A percentile compares a stretch with the other conserved stretches of the same genome.
Conservation (phyloP, 805 yeast species). For the Hanseniaspora mollemarum region DNA sequence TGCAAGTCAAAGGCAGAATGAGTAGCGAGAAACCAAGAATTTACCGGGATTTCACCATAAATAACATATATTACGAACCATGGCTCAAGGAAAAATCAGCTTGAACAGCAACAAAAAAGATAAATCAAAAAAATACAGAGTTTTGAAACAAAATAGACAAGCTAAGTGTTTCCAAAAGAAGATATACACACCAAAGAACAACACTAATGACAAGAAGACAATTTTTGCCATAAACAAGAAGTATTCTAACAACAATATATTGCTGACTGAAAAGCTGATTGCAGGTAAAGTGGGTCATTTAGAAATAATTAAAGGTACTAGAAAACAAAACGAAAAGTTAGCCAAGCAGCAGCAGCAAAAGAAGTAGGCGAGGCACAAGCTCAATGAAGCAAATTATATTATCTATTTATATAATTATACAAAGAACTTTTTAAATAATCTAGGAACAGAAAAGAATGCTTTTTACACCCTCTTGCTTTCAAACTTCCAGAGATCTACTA, state of each 20-base stretch:
- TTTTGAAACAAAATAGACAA: conserved; percentile 14
- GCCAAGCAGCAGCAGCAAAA: conserved; percentile 15
- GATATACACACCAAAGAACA: conserved; percentile 35
- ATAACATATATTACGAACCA: too few species aligned
- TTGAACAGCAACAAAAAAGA: conserved; percentile 35
- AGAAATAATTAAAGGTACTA: conserved; percentile 79
- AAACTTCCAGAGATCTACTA: conserved; percentile 55
- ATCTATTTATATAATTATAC: background rate
- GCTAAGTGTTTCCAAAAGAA: conserved; percentile 15
- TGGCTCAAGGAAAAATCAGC: conserved; percentile 70
- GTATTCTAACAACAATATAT: conserved; percentile 22
- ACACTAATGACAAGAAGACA: conserved; percentile 23
- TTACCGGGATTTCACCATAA: too few species aligned
- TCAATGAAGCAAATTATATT: background rate
- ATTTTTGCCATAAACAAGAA: conserved; percentile 11
- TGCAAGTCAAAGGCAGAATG: too few species aligned
- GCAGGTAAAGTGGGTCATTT: conserved; percentile 89
- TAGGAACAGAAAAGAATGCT: background rate
- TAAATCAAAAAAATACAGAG: conserved; percentile 20
- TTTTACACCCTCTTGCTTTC: conserved; percentile 14
- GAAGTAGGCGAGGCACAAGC: background rate
- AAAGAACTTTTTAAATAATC: background rate
- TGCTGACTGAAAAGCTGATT: conserved; percentile 67
- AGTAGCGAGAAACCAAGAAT: too few species aligned
- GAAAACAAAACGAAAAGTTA: conserved; percentile 58